Evolutionary conservation across 148 eudicot species (phyloP), one percentile per base, ranked within the genome.

Genomic region (Camellia lanceoleosa): DNA sequence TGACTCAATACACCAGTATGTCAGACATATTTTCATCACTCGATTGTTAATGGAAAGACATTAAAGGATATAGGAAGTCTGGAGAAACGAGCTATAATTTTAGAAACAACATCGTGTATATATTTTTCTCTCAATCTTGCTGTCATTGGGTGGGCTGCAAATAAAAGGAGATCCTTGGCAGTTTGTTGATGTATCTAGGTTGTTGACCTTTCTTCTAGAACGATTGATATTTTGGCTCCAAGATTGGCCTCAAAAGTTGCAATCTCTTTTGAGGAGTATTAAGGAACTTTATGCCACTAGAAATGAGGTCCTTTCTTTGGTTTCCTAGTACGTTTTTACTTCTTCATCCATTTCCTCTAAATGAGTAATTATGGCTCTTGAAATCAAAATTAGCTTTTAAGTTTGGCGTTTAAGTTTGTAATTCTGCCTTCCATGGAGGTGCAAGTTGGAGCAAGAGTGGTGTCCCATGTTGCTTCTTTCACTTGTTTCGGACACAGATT

Each of bases 1-100:
- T 73, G 71, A 80, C 23, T 72, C 55, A 38, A 52, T 80, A 61
- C 15, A 65, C 47, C 49, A 16, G 71, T 16, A 72, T 49, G 77
- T 47, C 69, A 43, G 47, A 19, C 44, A 43, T 61, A 61, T 49
- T n/a, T 61, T 43, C 13, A 3, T 75, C 42, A 43, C 5, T 63
- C 44, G 3, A 55, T 75, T 44, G 55, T 42, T 51, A 43, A 43
- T 44, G 11, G n/a, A 60, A 10, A 75, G 23, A 60, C 67, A n/a
- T 46, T 46, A n/a, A 70, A 9, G 15, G 41, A 49, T 47, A 18
- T 52, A 70, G 2, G 15, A n/a, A n/a, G 38, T 47, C 73, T n/a
- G 30, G 73, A 14, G 47, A 20, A 41, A 58, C 16, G 41, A 70
- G 56, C 73, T 58, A 44, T 42, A 16, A 16, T 15, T 38, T n/a